Evolutionary conservation across 306 rosid species (phyloP).

Genomic region (Citrullus amarus): DNA sequence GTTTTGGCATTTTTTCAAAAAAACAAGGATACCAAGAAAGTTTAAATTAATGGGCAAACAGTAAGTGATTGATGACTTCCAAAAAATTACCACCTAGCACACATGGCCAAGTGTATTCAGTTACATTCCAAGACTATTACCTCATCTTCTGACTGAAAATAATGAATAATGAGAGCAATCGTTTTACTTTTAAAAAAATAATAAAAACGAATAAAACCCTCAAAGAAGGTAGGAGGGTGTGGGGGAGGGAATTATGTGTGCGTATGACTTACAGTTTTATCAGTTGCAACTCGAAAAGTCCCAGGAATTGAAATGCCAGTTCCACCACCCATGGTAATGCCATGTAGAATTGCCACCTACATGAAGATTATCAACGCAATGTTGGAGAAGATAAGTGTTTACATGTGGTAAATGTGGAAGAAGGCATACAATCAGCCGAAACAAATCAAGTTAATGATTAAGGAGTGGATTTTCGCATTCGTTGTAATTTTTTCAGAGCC

Average conservation of each 20-base stretch:
- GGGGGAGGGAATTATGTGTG: neutral
- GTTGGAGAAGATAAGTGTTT: neutral
- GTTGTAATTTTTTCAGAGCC: neutral
- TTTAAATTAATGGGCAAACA: neutral
- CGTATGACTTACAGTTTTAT: constrained; percentile 59
- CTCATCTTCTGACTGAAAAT: neutral
- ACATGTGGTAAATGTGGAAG: neutral
- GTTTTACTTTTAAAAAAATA: neutral
- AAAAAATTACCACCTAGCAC: neutral
- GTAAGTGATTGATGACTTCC: neutral
- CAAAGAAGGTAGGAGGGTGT: neutral
- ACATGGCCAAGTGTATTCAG: neutral
- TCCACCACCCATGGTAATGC: constrained; percentile 97
- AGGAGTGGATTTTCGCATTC: neutral
- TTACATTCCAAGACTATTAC: neutral
- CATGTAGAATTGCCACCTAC: constrained; percentile 85
- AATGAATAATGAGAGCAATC: neutral
- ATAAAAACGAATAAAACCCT: neutral
- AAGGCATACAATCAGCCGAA: neutral
- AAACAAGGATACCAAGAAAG: neutral
- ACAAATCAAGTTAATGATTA: neutral
- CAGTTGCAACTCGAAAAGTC: constrained; percentile 71
- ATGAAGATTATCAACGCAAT: constrained; percentile 11
- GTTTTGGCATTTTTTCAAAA: neutral
- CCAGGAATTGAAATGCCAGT: constrained; percentile 90